A percentile compares a stretch with the other conserved stretches of the same genome.
These are phyloP conservation scores for Pichia inconspicua DNA, from an alignment of 1,139 yeast genomes.

Conservation along the genomic window DNA sequence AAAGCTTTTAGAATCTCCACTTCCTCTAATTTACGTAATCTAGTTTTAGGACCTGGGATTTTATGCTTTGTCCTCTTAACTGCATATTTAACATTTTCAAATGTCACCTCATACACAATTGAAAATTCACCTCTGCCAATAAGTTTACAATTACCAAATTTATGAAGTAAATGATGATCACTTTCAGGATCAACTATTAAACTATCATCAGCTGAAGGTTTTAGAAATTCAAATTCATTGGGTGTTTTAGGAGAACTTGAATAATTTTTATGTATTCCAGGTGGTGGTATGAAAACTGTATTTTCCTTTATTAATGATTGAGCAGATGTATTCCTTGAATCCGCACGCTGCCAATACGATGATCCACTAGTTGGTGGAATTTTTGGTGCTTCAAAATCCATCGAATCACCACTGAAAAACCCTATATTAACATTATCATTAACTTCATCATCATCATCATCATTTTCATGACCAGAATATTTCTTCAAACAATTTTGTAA, in stretches of 20 bases:
- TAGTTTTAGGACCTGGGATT: conserved; percentile 42
- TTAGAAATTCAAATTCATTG: conserved; percentile 7
- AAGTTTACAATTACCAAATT: conserved; percentile 62
- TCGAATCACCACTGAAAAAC: neutral
- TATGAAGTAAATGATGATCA: conserved; percentile 56
- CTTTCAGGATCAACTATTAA: conserved; percentile 17
- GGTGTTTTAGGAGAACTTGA: conserved; percentile 12
- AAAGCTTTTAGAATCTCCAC: conserved; percentile 44
- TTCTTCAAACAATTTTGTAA: conserved; percentile 30
- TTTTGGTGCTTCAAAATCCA: conserved; percentile 2
- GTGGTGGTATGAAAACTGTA: neutral
- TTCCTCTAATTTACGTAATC: conserved; percentile 47
- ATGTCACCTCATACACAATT: conserved; percentile 69
- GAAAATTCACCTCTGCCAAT: conserved; percentile 88
- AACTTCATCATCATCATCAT: conserved; percentile 4
- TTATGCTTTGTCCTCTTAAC: conserved; percentile 73
- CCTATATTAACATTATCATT: conserved; percentile 21
- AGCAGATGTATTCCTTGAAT: conserved; percentile 14
- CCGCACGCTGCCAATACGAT: conserved; percentile 18
- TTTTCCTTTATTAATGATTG: conserved; percentile 6
- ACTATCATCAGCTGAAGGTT: neutral
- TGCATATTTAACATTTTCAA: conserved; percentile 64
- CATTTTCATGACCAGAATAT: conserved; percentile 13
- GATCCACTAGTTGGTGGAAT: conserved; percentile 14
- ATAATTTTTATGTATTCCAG: neutral